A percentile compares a stretch with the other conserved stretches of the same genome.
Conservation (phyloP, 2,329 filamentous ascomycete species). For the Pseudogymnoascus sp. region DNA sequence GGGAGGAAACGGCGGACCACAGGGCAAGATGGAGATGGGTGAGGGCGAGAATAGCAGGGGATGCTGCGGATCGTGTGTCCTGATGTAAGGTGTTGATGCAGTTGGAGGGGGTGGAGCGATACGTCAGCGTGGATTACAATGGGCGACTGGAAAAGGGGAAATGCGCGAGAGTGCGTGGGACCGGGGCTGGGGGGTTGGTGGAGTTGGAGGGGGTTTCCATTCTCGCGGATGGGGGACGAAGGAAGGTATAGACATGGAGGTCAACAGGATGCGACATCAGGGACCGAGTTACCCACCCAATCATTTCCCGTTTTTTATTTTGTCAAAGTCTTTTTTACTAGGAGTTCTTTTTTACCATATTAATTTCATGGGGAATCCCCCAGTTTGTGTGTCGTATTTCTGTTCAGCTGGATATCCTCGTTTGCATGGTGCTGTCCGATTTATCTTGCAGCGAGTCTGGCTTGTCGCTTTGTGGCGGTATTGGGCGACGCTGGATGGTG, state of each 20-base stretch:
- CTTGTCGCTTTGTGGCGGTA: not conserved
- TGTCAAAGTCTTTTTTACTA: constrained; percentile 3
- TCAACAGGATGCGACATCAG: not conserved
- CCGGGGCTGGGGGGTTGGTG: not conserved
- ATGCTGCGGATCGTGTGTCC: constrained; percentile 77
- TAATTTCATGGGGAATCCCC: constrained; percentile 1
- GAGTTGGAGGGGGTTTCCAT: constrained; percentile 3
- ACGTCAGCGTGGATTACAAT: not conserved
- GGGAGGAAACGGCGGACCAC: constrained; percentile 50
- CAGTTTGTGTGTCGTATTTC: constrained; percentile 1
- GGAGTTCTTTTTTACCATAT: not conserved
- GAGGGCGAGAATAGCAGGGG: constrained; percentile 55
- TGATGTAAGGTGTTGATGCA: constrained; percentile 58
- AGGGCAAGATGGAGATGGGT: constrained; percentile 71
- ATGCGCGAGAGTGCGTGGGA: not conserved
- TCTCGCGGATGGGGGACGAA: not conserved
- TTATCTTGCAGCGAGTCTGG: not conserved
- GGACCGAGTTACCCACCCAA: not conserved
- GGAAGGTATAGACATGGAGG: not conserved
- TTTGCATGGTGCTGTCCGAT: not conserved
- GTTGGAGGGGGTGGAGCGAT: not conserved
- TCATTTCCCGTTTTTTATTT: not conserved
- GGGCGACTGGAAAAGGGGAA: not conserved
- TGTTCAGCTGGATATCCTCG: not conserved
- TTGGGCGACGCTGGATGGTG: not conserved